Evolutionary conservation across 129 eudicot species (phyloP).

Genomic region (Arctium minus): DNA sequence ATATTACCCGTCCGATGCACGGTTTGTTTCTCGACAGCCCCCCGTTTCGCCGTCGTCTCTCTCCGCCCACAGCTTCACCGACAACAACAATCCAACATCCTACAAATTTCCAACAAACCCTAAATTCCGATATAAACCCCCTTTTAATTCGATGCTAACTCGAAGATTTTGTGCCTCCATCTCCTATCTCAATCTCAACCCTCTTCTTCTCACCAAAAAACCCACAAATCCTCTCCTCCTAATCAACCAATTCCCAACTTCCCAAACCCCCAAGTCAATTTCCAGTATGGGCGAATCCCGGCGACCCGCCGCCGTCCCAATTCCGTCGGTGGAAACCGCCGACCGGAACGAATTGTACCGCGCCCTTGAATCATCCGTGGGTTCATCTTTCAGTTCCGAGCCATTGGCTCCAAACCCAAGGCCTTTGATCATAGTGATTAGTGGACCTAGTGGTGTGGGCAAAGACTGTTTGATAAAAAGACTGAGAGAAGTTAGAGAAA

Average conservation of each 20-base stretch:
- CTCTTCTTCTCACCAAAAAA: not conserved
- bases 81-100: not conserved
- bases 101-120: not conserved
- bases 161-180: conserved; percentile 13
- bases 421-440: conserved; percentile 72
- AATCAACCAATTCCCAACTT: conserved; percentile 26
- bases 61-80: not conserved
- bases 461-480: conserved; percentile 82
- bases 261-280: conserved; percentile 19
- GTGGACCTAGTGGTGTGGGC: conserved; percentile 98
- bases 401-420: conserved; percentile 57
- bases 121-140: not conserved
- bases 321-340: conserved; percentile 51
- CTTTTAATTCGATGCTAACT: not conserved
- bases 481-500: conserved; percentile 55
- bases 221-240: conserved; percentile 21
- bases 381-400: conserved; percentile 55
- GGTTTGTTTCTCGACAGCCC: not conserved
- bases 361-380: conserved; percentile 71
- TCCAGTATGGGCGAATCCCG: conserved; percentile 39
- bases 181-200: not conserved
- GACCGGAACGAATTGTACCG: conserved; percentile 60
- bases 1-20: not conserved
- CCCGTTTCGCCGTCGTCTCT: not conserved
- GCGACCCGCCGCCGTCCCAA: conserved; percentile 45